Evolutionary conservation across 139 green algal species (phyloP), one percentile per base, ranked within the genome.

Genomic region (Tetraselmis striata): DNA sequence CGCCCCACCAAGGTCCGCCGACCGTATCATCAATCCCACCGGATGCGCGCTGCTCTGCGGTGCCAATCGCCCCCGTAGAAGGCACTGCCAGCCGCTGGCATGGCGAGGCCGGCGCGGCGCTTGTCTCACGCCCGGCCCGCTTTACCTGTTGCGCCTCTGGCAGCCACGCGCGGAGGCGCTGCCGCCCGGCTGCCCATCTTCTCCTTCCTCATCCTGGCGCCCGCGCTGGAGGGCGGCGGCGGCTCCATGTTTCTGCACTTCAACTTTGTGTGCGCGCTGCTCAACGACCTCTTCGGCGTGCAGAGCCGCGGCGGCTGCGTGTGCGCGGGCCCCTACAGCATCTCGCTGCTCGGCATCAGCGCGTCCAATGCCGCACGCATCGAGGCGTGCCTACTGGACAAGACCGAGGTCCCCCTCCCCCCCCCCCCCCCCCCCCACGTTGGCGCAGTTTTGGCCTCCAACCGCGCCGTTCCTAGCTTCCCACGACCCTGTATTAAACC

Each of bases 271-370:
- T 82, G 75, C 24, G 87, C 80, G 1, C 31, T 90, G 29, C 80
- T 90, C 29, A 88, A 86, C 78, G 87, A 90, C 79, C 28, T 90
- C 0, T 90, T 90, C 67, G 87, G 87, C n/a, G 75, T 90, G 24
- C 82, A 88, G 76, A 29, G 24, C 23, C 30, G 76, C 25, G 74
- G 58, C 5, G 74, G 59, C 2, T 82, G 78, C 31, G 28, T 45
- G 30, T 82, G 78, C 31, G 32, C 81, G 11, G 81, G 75, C 32
- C 83, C 83, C 2, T 86, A 86, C 74, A 78, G 30, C 28, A 59
- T 78, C 78, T 23, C 28, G 1, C 59, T 86, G 18, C 78, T 86
- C 1, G 83, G 83, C 28, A 77, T 86, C 29, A 59, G 28, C 18
- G 24, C 74, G 1, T 31, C 25, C 1, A 26, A 76, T 27, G 29